phyloP scores from a whole-genome alignment of 2,329 filamentous ascomycete species.

The Penicillium sp. region DNA sequence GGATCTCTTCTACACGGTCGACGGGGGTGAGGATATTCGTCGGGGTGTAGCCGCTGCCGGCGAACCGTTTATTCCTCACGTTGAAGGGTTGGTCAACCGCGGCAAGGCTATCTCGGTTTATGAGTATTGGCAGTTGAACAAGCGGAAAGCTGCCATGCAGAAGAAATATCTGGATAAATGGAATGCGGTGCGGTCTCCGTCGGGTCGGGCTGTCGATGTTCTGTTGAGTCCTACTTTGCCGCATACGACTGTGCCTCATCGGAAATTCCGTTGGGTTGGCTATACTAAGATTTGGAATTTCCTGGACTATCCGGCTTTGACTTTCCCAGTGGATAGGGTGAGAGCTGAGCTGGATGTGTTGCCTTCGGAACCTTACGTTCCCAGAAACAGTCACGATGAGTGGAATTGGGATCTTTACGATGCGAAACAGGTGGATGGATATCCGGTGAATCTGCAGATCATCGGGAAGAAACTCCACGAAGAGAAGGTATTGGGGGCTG shows the following conservation, averaged over 20 bases:
- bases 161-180: constrained; percentile 61
- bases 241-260: constrained; percentile 54
- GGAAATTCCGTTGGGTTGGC: constrained; percentile 51
- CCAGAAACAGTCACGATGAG: constrained; percentile 53
- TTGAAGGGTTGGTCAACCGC: constrained; percentile 56
- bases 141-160: constrained; percentile 54
- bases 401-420: constrained; percentile 55
- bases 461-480: constrained; percentile 55
- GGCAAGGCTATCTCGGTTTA: constrained; percentile 59
- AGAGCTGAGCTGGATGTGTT: constrained; percentile 43
- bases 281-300: constrained; percentile 65
- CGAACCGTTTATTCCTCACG: constrained; percentile 61
- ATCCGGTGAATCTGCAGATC: constrained; percentile 57
- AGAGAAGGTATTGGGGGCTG: constrained; percentile 54
- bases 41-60: constrained; percentile 55
- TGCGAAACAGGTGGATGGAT: constrained; percentile 40
- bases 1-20: constrained; percentile 62
- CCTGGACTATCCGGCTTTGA: constrained; percentile 60
- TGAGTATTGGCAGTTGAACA: constrained; percentile 68
- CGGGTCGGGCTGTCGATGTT: constrained; percentile 54
- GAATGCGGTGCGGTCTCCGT: constrained; percentile 49
- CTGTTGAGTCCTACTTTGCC: constrained; percentile 61
- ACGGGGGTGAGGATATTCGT: constrained; percentile 64
- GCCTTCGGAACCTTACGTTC: constrained; percentile 40
- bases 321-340: constrained; percentile 55